A percentile compares a stretch with the other conserved stretches of the same genome.
Evolutionary conservation across 2,329 filamentous ascomycete species (phyloP).

Genomic region (Mariannaea sp.): DNA sequence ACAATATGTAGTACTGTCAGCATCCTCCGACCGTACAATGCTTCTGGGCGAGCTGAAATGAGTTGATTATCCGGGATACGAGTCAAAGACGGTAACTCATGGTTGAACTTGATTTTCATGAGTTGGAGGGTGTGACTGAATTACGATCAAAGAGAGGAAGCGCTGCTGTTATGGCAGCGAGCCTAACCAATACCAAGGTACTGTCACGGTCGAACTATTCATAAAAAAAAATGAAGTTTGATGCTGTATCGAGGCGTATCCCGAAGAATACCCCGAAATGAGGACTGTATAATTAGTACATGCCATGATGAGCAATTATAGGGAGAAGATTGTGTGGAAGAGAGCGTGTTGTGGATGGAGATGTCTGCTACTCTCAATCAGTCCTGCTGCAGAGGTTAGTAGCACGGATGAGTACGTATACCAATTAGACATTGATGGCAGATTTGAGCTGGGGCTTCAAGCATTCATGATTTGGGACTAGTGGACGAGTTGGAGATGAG

Average conservation of each 20-base stretch:
- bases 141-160: slow-evolving; percentile 5
- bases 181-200: background rate
- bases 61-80: slow-evolving; percentile 51
- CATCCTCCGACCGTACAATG: slow-evolving; percentile 85
- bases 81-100: slow-evolving; percentile 10
- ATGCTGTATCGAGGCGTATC: slow-evolving; percentile 2
- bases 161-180: background rate
- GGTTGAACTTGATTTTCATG: background rate
- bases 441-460: background rate
- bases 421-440: background rate
- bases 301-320: background rate
- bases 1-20: slow-evolving; percentile 74
- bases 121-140: background rate
- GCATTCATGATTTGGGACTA: background rate
- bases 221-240: background rate
- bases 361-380: background rate
- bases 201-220: background rate
- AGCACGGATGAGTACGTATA: background rate
- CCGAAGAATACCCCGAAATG: background rate
- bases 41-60: slow-evolving; percentile 76
- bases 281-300: background rate
- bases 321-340: too few relatives aligned
- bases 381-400: background rate
- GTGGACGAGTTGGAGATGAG: too few relatives aligned
- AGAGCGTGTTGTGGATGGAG: too few relatives aligned